A percentile compares a stretch with the other conserved stretches of the same genome.
Evolutionary conservation across 2,329 filamentous ascomycete genomes (phyloP).

Genomic region (Sordariomycetes sp.): DNA sequence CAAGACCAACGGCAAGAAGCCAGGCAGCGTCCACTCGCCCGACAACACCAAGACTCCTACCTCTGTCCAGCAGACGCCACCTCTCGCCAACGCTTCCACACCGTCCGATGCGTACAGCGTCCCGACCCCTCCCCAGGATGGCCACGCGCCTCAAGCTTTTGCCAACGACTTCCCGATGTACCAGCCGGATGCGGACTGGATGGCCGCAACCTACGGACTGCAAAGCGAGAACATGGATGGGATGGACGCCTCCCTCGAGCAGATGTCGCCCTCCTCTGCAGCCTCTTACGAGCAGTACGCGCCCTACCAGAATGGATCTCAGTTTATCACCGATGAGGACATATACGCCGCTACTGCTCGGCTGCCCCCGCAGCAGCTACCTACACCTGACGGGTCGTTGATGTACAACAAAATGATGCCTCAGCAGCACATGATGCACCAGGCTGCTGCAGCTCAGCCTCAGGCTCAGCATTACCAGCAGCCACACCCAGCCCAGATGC

Average conservation of each 20-base stretch:
- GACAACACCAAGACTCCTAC: conserved; percentile 29
- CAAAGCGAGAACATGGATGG: conserved; percentile 25
- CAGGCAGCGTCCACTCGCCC: conserved; percentile 1
- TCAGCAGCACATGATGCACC: conserved; percentile 25
- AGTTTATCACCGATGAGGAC: conserved; percentile 54
- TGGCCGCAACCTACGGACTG: conserved; percentile 19
- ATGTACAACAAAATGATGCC: conserved; percentile 35
- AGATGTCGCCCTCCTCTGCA: conserved; percentile 27
- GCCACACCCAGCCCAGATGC: conserved; percentile 7
- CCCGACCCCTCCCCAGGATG: conserved; percentile 49
- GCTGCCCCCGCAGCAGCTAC: conserved; percentile 42
- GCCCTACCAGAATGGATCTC: conserved; percentile 49
- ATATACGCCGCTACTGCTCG: conserved; percentile 51
- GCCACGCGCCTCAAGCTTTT: conserved; percentile 16
- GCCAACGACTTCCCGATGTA: conserved; percentile 39
- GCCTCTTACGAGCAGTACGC: conserved; percentile 43
- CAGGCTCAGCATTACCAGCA: conserved; percentile 7
- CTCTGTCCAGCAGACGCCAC: conserved; percentile 44
- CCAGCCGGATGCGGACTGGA: conserved; percentile 36
- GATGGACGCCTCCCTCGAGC: conserved; percentile 29
- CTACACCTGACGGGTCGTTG: conserved; percentile 20
- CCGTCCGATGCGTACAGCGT: conserved; percentile 46
- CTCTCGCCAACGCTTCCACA: conserved; percentile 52
- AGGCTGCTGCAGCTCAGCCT: conserved; percentile 14
- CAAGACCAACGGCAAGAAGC: conserved; percentile 77